Base-by-base conservation (phyloP, 2,329 filamentous ascomycete genomes). In the Trichoderma sp. region DNA sequence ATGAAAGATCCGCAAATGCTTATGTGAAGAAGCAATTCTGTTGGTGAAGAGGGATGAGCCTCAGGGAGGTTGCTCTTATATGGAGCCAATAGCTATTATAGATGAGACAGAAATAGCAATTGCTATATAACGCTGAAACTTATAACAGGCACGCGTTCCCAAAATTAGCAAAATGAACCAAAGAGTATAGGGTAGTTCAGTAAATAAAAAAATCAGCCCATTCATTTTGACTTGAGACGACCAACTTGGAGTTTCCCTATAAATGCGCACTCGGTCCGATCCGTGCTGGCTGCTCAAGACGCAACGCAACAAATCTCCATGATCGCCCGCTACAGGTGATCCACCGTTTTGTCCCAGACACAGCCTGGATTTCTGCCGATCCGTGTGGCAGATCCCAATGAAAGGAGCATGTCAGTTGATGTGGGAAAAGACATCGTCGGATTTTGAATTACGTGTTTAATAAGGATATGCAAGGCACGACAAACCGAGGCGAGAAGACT, bases 321-420 rank as follows among this genome's bases (percentile, higher is more conserved):
- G 55, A 57, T 57, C 29, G 55, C 19, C 55, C 31, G 29, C 29
- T n/a, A 19, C 14, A n/a, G 3, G 27, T 31, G 27, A 27, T 55
- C 52, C 29, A 27, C 27, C n/a, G 24, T 13, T 21, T 29, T 21
- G 63, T 31, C 29, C 29, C 35, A 66, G 63, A 66, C 37, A 66
- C 47, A 37, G 53, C n/a, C 19, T 35, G 53, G 47, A 24, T 13
- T 56, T 43, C 21, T 24, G 61, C 35, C 31, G 33, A 56, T 64
- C 49, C 11, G 11, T 62, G 59, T 35, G 29, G 35, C 29, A 57
- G 62, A 47, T 57, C 37, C n/a, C 49, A 64, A 64, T 64, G 24
- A 55, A 37, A 24, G 11, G 40, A 24, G n/a, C 60, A 63, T 63
- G 29, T 37, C 60, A 53, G 35, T 29, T 13, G 43, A 27, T 27